phyloP scores from a whole-genome alignment of 768 basidiomycete genomes.

The Galerina sulciceps region DNA sequence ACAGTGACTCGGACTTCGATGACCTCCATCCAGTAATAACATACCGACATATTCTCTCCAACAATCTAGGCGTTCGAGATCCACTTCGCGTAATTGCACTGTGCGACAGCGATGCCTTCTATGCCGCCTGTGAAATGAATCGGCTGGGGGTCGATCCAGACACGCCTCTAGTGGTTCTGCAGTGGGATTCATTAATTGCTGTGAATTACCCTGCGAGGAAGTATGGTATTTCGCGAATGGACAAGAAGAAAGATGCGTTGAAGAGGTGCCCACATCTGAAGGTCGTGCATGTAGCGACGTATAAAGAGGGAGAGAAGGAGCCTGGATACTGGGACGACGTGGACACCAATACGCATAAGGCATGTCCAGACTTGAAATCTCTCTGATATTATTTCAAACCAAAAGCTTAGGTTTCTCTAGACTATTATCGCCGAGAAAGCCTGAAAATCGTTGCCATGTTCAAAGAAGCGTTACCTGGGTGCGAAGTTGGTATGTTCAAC shows the following conservation, averaged over 20 bases:
- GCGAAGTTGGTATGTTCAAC: slow-evolving; percentile 71
- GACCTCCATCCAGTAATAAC: slow-evolving; percentile 74
- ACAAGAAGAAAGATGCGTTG: slow-evolving; percentile 79
- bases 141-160: slow-evolving; percentile 66
- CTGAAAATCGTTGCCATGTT: slow-evolving; percentile 85
- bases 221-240: slow-evolving; percentile 93
- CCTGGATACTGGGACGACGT: slow-evolving; percentile 93
- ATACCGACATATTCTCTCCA: slow-evolving; percentile 76
- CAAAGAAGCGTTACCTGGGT: slow-evolving; percentile 75
- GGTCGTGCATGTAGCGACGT: slow-evolving; percentile 94
- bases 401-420: slow-evolving; percentile 78
- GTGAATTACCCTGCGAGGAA: slow-evolving; percentile 95
- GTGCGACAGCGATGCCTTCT: slow-evolving; percentile 89
- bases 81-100: slow-evolving; percentile 86
- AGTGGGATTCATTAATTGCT: slow-evolving; percentile 91
- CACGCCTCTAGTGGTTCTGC: slow-evolving; percentile 79
- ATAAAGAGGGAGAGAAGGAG: slow-evolving; percentile 83
- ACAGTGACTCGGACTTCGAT: slow-evolving; percentile 46
- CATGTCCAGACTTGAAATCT: slow-evolving; percentile 27
- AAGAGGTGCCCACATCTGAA: slow-evolving; percentile 84
- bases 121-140: slow-evolving; percentile 85
- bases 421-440: slow-evolving; percentile 91
- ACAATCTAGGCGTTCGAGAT: slow-evolving; percentile 70
- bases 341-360: slow-evolving; percentile 92
- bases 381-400: neutral